Evolutionary conservation across 2,329 filamentous ascomycete genomes (phyloP), one percentile per base, ranked within the genome.

Genomic region (Colletotrichum sp.): DNA sequence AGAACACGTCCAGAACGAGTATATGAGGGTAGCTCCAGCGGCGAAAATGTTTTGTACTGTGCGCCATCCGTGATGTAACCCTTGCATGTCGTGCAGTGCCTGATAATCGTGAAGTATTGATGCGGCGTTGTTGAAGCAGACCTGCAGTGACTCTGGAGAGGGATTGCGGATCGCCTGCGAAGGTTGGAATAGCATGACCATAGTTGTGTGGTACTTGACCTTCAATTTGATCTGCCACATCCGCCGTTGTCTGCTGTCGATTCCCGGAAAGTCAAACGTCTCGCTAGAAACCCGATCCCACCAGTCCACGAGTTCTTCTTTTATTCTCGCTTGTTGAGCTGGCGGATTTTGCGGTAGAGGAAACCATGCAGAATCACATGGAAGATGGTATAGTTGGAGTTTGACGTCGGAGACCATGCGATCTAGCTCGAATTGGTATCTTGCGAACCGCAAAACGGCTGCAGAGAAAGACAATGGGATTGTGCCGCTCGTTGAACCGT

Each of bases 31-130:
- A 5, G 84, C 83, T 0, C 84, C 84, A 0, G 84, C 82, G 1
- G 83, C 80, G 64, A 85, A 86, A 8, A 86, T 82, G 8, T 82
- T 83, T 48, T 86, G 84, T 1, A 86, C 83, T 8, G 82, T 83
- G 16, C 83, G 78, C 84, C 84, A 86, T 76, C 78, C 84, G 78
- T 77, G 78, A 39, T 80, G 81, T 16, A 84, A 77, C 12, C 78
- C 78, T 7, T 84, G 81, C 8, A 80, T 63, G 48, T 82, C 79
- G 65, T 83, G 79, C 3, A 85, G 71, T 1, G 76, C 57, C 55
- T 84, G 81, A 44, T 85, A 85, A 3, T 81, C 79, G 7, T 81
- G 71, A 3, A 81, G 55, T 8, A 80, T 77, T 0, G 69, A 60
- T 1, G 77, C 72, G 1, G 82, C 68, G 81, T 80, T 81, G 22